Conservation (phyloP, 2,329 filamentous ascomycete genomes). For the Penicillium glabrum region DNA sequence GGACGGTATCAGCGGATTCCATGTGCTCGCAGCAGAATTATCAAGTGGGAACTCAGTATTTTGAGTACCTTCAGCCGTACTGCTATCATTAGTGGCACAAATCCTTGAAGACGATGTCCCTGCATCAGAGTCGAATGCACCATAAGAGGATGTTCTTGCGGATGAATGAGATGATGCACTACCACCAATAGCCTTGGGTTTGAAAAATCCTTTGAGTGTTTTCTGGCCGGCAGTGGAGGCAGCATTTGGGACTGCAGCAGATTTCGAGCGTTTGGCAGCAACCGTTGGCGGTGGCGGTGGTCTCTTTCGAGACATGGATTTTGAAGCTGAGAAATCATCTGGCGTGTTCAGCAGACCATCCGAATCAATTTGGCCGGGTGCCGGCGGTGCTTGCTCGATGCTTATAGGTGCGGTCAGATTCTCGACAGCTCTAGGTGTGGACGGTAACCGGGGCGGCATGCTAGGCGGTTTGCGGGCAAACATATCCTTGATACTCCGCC, state of each 20-base stretch:
- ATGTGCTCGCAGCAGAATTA: neutral
- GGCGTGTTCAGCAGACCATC: neutral
- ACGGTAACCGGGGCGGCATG: neutral
- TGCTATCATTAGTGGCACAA: neutral
- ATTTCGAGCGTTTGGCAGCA: slow-evolving; percentile 54
- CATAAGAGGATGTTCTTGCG: neutral
- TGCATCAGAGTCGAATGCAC: too few species aligned
- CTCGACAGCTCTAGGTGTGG: slow-evolving; percentile 14
- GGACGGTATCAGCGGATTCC: neutral
- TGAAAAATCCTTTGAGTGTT: slow-evolving; percentile 79
- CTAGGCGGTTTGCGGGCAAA: slow-evolving; percentile 63
- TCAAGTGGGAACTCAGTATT: neutral
- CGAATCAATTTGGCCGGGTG: neutral
- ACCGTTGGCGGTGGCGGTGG: slow-evolving; percentile 32
- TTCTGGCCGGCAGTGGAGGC: slow-evolving; percentile 52
- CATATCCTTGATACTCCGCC: slow-evolving; percentile 90
- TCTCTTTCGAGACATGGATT: slow-evolving; percentile 38
- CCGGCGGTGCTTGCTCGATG: neutral
- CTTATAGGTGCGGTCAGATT: neutral
- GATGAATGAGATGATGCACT: neutral
- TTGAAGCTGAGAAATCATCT: neutral
- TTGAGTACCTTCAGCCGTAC: neutral
- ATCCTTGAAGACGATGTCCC: neutral
- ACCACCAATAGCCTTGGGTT: slow-evolving; percentile 48
- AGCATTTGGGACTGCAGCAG: slow-evolving; percentile 26